These are phyloP conservation scores for Polytrichum formosum DNA, from an alignment of 225 moss, liverwort and hornwort species.

Conservation along the genomic window DNA sequence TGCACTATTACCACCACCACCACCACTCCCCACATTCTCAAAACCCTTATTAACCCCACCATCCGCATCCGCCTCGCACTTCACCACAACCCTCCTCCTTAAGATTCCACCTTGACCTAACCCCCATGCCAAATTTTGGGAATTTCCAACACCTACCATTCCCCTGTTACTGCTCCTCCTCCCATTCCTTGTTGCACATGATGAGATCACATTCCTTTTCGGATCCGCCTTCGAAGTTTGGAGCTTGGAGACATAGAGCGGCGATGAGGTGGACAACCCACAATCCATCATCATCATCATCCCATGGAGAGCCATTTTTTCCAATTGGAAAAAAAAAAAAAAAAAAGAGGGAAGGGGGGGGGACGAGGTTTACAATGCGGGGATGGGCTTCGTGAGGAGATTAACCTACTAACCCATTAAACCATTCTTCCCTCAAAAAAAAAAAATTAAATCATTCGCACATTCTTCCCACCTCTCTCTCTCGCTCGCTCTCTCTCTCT, in stretches of 20 bases:
- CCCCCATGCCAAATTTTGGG: conserved; percentile 9
- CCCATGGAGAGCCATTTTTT: too few species aligned
- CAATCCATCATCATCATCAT: conserved; percentile 28
- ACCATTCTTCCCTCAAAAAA: too few species aligned
- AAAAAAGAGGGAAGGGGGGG: too few species aligned
- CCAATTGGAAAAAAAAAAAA: too few species aligned
- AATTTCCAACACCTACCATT: conserved; percentile 6
- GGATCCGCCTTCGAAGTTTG: conserved; percentile 13
- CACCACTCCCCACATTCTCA: conserved; percentile 15
- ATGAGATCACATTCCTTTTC: too few species aligned
- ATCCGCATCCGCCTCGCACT: conserved; percentile 34
- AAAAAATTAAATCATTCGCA: too few species aligned
- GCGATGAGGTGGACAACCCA: conserved; percentile 14
- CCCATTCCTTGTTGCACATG: neutral
- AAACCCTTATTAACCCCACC: conserved; percentile 6
- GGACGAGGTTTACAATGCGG: too few species aligned
- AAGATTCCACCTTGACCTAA: conserved; percentile 37
- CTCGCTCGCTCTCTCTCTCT: too few species aligned
- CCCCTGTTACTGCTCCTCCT: conserved; percentile 3
- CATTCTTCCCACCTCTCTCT: too few species aligned
- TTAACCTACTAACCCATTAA: too few species aligned
- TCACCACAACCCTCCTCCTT: conserved; percentile 21
- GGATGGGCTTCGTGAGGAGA: too few species aligned
- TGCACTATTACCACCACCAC: neutral
- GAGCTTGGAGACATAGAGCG: conserved; percentile 25